Conservation (phyloP, 176 grass and related monocot genomes). For the Pontederia crassipes region DNA sequence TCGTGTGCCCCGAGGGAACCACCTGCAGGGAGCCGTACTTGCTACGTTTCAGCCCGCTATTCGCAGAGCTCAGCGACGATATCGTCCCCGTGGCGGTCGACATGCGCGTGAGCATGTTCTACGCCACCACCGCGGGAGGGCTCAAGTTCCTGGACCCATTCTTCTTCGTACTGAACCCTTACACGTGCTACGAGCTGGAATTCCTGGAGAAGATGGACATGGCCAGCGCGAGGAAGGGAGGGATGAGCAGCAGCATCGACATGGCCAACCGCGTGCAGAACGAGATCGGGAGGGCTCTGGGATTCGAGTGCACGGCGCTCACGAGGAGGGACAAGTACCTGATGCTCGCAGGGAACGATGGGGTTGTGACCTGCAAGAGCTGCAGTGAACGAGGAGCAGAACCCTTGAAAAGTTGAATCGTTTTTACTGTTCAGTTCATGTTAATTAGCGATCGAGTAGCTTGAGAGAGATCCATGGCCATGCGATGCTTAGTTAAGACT, state of each 20-base stretch:
- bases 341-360: conserved; percentile 70
- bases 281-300: conserved; percentile 43
- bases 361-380: conserved; percentile 11
- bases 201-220: conserved; percentile 42
- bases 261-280: conserved; percentile 54
- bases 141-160: conserved; percentile 65
- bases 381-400: background rate
- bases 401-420: background rate
- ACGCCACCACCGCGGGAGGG: conserved; percentile 52
- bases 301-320: conserved; percentile 50
- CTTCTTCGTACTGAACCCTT: conserved; percentile 48
- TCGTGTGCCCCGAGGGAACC: conserved; percentile 65
- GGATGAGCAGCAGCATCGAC: conserved; percentile 15
- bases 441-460: too few relatives aligned
- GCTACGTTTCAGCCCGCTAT: conserved; percentile 63
- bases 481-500: too few relatives aligned
- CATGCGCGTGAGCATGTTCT: conserved; percentile 54
- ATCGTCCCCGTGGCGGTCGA: conserved; percentile 44
- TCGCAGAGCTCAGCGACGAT: conserved; percentile 48
- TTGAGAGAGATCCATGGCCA: too few relatives aligned
- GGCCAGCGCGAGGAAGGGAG: background rate
- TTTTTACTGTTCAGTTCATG: too few relatives aligned
- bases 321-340: conserved; percentile 81
- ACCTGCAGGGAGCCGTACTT: conserved; percentile 68
- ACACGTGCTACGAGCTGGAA: conserved; percentile 43